Conservation (phyloP, 2,329 filamentous ascomycete genomes). For the Aspergillus terreus region DNA sequence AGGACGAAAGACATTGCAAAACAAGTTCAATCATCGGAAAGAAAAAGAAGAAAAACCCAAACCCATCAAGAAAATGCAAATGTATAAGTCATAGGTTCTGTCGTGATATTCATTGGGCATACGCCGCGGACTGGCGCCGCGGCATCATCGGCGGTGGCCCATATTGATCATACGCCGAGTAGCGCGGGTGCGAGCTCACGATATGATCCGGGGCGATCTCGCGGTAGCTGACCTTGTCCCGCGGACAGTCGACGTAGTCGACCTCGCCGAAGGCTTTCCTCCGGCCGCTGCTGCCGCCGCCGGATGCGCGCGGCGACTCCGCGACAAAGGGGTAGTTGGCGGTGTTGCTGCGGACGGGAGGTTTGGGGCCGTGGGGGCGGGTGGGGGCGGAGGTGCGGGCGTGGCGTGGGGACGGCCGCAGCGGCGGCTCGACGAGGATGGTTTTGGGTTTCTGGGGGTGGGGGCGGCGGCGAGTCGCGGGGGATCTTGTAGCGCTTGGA, state of each 20-base stretch:
- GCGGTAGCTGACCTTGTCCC: slow-evolving; percentile 25
- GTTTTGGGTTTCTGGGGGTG: slow-evolving; percentile 15
- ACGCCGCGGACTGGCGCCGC: slow-evolving; percentile 25
- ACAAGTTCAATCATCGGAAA: slow-evolving; percentile 1
- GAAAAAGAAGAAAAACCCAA: slow-evolving; percentile 2
- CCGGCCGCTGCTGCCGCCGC: too few species aligned
- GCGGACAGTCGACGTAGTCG: slow-evolving; percentile 12
- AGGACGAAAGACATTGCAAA: not conserved
- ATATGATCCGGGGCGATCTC: slow-evolving; percentile 24
- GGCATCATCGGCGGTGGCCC: slow-evolving; percentile 11
- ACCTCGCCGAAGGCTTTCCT: slow-evolving; percentile 16
- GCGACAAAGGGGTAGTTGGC: slow-evolving; percentile 19
- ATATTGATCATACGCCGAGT: slow-evolving; percentile 18
- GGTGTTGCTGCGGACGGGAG: slow-evolving; percentile 23
- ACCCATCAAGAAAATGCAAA: not conserved
- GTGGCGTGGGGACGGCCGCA: slow-evolving; percentile 22
- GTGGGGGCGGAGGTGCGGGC: slow-evolving; percentile 28
- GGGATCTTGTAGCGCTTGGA: slow-evolving; percentile 32
- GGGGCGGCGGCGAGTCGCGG: slow-evolving; percentile 10
- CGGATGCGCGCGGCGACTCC: slow-evolving; percentile 13
- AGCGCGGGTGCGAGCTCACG: slow-evolving; percentile 7
- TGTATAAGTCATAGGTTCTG: slow-evolving; percentile 12
- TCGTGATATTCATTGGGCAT: slow-evolving; percentile 19
- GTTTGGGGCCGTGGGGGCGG: slow-evolving; percentile 14
- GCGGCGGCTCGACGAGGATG: slow-evolving; percentile 24